Conservation (phyloP, 768 basidiomycete species). For the Russula sp. region DNA sequence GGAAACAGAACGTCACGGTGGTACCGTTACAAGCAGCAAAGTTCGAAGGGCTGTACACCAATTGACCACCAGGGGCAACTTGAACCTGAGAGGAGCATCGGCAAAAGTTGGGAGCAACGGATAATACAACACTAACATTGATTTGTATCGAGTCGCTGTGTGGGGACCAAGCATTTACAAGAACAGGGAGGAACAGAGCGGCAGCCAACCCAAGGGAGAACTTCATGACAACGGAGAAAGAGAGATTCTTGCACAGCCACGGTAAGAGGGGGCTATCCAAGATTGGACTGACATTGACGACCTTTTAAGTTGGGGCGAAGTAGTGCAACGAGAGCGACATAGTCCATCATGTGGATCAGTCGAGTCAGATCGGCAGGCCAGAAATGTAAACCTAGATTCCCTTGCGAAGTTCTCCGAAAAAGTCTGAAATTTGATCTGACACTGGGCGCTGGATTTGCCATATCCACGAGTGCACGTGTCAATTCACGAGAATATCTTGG, state of each 20-base stretch:
- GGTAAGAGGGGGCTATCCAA: neutral
- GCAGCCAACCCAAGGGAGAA: constrained; percentile 35
- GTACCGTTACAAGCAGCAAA: constrained; percentile 51
- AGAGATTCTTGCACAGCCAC: neutral
- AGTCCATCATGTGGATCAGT: neutral
- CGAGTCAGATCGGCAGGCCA: neutral
- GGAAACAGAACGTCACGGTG: constrained; percentile 54
- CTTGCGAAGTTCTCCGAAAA: neutral
- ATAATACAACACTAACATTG: constrained; percentile 21
- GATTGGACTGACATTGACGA: neutral
- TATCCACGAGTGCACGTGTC: neutral
- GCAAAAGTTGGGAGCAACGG: neutral
- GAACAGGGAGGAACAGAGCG: constrained; percentile 35
- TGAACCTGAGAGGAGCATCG: constrained; percentile 34
- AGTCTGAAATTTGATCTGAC: too few species aligned
- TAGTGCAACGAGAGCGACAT: neutral
- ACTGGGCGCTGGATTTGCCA: neutral
- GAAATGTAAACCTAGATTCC: neutral
- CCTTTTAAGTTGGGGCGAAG: neutral
- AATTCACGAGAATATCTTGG: neutral
- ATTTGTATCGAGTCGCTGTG: constrained; percentile 28
- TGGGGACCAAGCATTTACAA: constrained; percentile 37
- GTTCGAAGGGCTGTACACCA: constrained; percentile 47
- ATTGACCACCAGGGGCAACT: constrained; percentile 41
- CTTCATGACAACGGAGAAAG: constrained; percentile 33